Base-by-base conservation (phyloP, 164 flowering plant genomes). In the Akebia trifoliata region DNA sequence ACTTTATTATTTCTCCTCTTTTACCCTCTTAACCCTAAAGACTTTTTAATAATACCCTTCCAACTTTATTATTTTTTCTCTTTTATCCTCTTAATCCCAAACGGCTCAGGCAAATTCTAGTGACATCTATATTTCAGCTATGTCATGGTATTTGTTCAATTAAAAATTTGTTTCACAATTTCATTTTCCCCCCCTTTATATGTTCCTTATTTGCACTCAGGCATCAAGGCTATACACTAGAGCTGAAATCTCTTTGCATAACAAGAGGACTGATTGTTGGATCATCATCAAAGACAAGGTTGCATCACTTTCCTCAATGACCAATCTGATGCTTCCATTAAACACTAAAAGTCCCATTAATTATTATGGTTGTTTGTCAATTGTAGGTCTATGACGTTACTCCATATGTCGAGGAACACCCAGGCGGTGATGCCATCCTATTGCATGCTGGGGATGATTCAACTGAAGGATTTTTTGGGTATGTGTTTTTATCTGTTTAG, bases 381-480 rank as follows among this genome's bases (percentile, higher is more conserved):
- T 4, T 63, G 32, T 62, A 89, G 98, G 91, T 92, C 34, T 93
- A 82, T 76, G 96, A 93, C 77, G 90, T 93, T 35, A 85, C 96
- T 25, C 59, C 97, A 2, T 93, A 93, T 60, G 97, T 93, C 52
- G 98, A 93, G 65, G 97, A 87, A 64, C 98, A 93, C 55, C 98
- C 97, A 8, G 97, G 98, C 39, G 98, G 98, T 34, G 98, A 93
- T 74, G 90, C 97, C 34, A 93, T 93, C 35, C 73, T 90, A 50
- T 71, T 71, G 2, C 90, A 93, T 74, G 98, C 98, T 38, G 98
- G 98, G 21, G 92, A 82, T 63, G 97, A 93, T 79, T 84, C 98
- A 20, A 93, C 98, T 49, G 86, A 83, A 81, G 96, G 98, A n/a
- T 92, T 92, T 73, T 89, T 15, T 49, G 96, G 98, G 98, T 92